Percentiles rank a stretch among this genome's conserved stretches.
Conservation (phyloP, 495 filamentous ascomycete species). For the Daldinia decipiens region DNA sequence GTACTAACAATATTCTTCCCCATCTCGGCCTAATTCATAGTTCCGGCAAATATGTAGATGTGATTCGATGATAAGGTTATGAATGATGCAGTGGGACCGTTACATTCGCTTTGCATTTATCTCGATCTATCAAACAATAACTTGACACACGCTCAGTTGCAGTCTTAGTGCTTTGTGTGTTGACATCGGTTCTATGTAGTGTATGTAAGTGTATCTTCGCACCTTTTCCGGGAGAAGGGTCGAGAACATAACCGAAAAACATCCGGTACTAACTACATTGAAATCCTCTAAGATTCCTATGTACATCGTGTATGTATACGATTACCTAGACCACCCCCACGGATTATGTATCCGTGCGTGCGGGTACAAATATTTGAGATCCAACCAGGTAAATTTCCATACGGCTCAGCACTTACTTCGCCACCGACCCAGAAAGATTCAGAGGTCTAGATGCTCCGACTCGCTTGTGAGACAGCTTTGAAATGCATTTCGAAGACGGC, state of each 20-base stretch:
- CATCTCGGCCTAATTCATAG: neutral
- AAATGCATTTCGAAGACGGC: neutral
- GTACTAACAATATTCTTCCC: neutral
- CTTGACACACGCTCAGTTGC: neutral
- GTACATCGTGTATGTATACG: too few species aligned
- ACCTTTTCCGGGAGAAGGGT: too few species aligned
- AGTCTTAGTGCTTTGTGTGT: too few species aligned
- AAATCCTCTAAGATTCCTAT: neutral
- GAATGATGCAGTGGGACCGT: neutral
- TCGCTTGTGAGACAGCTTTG: neutral
- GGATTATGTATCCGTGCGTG: neutral
- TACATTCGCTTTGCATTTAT: neutral
- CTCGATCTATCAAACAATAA: constrained; percentile 1
- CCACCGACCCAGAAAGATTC: neutral
- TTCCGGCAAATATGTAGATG: neutral
- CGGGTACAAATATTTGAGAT: neutral
- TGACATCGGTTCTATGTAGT: too few species aligned
- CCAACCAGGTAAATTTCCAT: neutral
- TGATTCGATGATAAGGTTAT: neutral
- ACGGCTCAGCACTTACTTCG: neutral
- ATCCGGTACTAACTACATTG: neutral
- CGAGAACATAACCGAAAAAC: neutral
- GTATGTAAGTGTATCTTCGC: too few species aligned
- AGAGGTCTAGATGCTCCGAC: neutral
- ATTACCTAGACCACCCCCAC: neutral